These are phyloP conservation scores for Xenosphaeropsis pyriputrescens DNA, from an alignment of 2,329 filamentous ascomycete species.

Conservation along the genomic window DNA sequence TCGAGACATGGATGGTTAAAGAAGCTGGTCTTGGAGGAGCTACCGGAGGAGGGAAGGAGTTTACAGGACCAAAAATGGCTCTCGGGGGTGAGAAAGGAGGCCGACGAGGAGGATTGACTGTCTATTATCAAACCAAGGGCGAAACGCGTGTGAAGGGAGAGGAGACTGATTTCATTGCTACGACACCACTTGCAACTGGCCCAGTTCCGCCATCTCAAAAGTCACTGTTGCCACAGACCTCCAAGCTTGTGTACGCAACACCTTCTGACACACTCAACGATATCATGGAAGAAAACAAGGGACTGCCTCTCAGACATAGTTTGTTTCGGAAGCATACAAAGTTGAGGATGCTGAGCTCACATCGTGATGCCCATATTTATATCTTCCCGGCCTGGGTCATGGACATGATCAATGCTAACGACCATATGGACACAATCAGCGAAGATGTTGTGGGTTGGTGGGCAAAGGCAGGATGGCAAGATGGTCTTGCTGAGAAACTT, in stretches of 20 bases:
- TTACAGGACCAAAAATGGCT: constrained; percentile 26
- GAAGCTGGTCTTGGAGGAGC: constrained; percentile 53
- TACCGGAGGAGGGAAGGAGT: constrained; percentile 31
- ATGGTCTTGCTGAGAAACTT: constrained; percentile 64
- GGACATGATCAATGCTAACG: constrained; percentile 66
- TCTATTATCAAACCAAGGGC: constrained; percentile 81
- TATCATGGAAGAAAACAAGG: constrained; percentile 59
- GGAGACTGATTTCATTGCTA: constrained; percentile 84
- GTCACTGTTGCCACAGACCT: constrained; percentile 52
- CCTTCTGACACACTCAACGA: constrained; percentile 85
- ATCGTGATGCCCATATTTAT: constrained; percentile 89
- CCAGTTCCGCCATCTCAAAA: constrained; percentile 43
- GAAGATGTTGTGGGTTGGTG: constrained; percentile 92
- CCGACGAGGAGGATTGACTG: constrained; percentile 65
- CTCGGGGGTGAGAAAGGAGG: constrained; percentile 39
- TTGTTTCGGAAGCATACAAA: constrained; percentile 62
- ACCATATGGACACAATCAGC: constrained; percentile 72
- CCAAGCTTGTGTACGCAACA: constrained; percentile 72
- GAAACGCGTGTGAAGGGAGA: constrained; percentile 72
- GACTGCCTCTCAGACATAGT: constrained; percentile 59
- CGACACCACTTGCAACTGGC: constrained; percentile 47
- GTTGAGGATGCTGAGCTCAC: constrained; percentile 66
- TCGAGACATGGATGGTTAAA: constrained; percentile 87
- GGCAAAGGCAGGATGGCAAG: constrained; percentile 89
- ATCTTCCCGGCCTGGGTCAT: constrained; percentile 87